Evolutionary conservation across 805 yeast species (phyloP), one percentile per base, ranked within the genome.

Genomic region (Pichia membranifaciens): DNA sequence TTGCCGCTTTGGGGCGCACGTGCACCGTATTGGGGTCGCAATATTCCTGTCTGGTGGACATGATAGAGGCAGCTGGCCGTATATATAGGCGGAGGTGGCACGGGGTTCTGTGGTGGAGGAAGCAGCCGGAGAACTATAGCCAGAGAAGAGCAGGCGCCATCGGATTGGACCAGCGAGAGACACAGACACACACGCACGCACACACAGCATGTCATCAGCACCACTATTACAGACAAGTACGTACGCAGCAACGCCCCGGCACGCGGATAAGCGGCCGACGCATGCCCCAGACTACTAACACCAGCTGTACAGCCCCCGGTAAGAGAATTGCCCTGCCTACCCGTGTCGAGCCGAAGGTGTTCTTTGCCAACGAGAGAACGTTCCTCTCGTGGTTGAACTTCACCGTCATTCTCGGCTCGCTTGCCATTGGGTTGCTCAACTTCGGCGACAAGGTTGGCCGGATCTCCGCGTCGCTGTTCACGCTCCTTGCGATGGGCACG

Each of bases 341-440:
- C 17, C 79, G 99, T 54, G 97, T 93, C 20, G 99, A 93, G 70
- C 99, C 99, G 56, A 93, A 93, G 69, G 99, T 93, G 23, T 93
- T 95, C 72, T 93, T 93, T 62, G 99, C 99, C 63, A 93, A 93
- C 65, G 99, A 93, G 71, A 87, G 99, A 74, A 93, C 99, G 1
- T 93, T 93, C 64, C 76, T 93, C 51, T 91, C 98, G 42, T 93
- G 99, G 99, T 78, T 93, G 60, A 95, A 95, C 69, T 93, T 93
- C 75, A 93, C 99, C n/a, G 97, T 93, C 50, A 87, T 95, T 62
- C 75, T 93, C 51, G 99, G 99, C 25, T 95, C 97, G 40, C 75
- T 93, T 50, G 98, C 97, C 51, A 90, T 93, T 49, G 99, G 99
- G 43, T 74, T 93, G 59, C 77, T 93, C 57, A 93, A 93, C 71